Evolutionary conservation across 2,329 filamentous ascomycete species (phyloP).

Genomic region (Diaporthe sp.): DNA sequence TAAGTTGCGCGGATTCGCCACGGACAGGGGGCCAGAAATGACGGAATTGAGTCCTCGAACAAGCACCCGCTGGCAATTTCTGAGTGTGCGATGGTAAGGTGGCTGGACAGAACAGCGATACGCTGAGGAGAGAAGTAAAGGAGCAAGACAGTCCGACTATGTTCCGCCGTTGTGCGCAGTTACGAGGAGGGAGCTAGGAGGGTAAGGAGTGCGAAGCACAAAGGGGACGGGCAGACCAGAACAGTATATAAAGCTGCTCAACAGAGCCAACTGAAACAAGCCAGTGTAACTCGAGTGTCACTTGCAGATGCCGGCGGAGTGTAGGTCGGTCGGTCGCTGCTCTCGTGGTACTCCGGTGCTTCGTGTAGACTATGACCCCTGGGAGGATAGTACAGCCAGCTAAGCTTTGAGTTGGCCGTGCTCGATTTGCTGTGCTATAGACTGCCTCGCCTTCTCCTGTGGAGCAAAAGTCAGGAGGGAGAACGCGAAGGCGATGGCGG

Average conservation of each 20-base stretch:
- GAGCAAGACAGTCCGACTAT: constrained; percentile 42
- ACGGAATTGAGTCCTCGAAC: not conserved
- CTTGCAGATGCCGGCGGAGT: constrained; percentile 35
- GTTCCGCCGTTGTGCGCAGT: constrained; percentile 43
- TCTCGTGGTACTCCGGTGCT: constrained; percentile 37
- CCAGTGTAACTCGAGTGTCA: constrained; percentile 39
- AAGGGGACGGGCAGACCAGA: constrained; percentile 35
- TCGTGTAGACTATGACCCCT: constrained; percentile 21
- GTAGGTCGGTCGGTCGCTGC: constrained; percentile 37
- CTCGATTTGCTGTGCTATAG: constrained; percentile 10
- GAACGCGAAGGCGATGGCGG: constrained; percentile 31
- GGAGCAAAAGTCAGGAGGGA: not conserved
- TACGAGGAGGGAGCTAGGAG: constrained; percentile 39
- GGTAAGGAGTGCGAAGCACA: constrained; percentile 36
- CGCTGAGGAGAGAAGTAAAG: constrained; percentile 7
- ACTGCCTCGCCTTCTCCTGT: constrained; percentile 19
- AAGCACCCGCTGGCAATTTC: not conserved
- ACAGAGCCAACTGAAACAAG: constrained; percentile 40
- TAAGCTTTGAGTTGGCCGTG: constrained; percentile 6
- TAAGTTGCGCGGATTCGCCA: constrained; percentile 12
- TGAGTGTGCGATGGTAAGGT: constrained; percentile 18
- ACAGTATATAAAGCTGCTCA: constrained; percentile 40
- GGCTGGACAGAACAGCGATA: constrained; percentile 37
- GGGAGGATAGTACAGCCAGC: constrained; percentile 18
- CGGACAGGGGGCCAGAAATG: constrained; percentile 5